Base-by-base conservation (phyloP, 1,284 basidiomycete genomes). In the Chiua sp. region DNA sequence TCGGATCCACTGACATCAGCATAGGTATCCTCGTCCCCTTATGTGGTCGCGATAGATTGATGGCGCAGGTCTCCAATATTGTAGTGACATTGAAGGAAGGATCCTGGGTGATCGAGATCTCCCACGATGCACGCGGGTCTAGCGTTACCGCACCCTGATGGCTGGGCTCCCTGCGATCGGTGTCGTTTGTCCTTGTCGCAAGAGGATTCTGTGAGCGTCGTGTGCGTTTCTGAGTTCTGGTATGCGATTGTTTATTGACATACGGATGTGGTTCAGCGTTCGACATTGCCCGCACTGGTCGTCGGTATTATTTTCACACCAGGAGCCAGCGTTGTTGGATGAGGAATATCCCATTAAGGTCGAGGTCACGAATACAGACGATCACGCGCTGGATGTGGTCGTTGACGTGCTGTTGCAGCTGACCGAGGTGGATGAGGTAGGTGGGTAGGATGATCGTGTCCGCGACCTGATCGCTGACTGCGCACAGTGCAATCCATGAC, bases 61-160 rank as follows among this genome's bases (percentile, higher is more conserved):
- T 53, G 30, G 23, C 2, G 3, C 51, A 91, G 87, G 72, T 90
- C 28, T 70, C 79, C 13, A 82, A 79, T 60, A 70, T 88, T 1
- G 74, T 84, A 1, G 61, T 89, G 46, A 80, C 78, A 0, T 68
- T 92, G 37, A 77, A 79, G 54, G 80, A 87, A 69, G 82, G 82
- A 47, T 77, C 70, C 50, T 92, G 91, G 91, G 82, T 76, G 47
- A 79, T 93, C 48, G 81, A 87, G 51, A 72, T 92, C 28, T 84
- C 85, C 4, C 75, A 89, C 51, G 76, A 81, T 23, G 66, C 69
- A 22, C 78, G 79, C 15, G 74, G 76, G 47, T 76, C 74, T 4
- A 60, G 67, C 7, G 42, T 69, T 13, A 60, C 68, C 0, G 59
- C 68, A 22, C 72, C 81, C 4, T 77, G 75, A 57, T 93, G 90